Evolutionary conservation across 2,329 filamentous ascomycete genomes (phyloP).

Genomic region (Cladorrhinum sp.): DNA sequence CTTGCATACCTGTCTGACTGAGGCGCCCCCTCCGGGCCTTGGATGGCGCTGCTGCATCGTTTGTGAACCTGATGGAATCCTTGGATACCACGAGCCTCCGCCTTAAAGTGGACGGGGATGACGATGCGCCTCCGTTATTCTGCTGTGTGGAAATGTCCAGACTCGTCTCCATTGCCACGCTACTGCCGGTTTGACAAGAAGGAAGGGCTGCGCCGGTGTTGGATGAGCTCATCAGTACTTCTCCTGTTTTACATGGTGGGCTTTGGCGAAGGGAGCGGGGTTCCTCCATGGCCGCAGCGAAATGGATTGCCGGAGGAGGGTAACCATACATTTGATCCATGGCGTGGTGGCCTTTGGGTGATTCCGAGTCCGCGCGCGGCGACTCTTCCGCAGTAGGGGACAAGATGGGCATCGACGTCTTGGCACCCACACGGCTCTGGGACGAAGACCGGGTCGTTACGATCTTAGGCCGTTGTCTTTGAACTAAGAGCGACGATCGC

Average conservation of each 20-base stretch:
- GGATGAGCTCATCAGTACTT: conserved; percentile 1
- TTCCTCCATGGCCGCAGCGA: conserved; percentile 8
- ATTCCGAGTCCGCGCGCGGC: conserved; percentile 1
- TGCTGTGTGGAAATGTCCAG: background rate
- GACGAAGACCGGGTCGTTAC: conserved; percentile 17
- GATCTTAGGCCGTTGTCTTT: conserved; percentile 22
- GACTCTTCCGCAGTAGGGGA: conserved; percentile 27
- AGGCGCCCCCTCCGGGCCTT: background rate
- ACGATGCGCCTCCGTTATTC: background rate
- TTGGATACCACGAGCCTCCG: conserved; percentile 15
- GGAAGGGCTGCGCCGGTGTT: background rate
- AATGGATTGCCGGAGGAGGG: background rate
- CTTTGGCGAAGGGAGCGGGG: conserved; percentile 5
- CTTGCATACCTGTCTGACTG: background rate
- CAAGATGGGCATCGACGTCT: conserved; percentile 18
- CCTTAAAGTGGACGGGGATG: background rate
- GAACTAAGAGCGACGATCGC: conserved; percentile 17
- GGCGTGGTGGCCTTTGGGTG: background rate
- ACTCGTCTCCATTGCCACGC: background rate
- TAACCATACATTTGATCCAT: background rate
- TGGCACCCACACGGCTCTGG: conserved; percentile 4
- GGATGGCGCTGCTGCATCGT: background rate
- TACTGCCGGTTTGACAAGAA: background rate
- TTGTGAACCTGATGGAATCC: conserved; percentile 13
- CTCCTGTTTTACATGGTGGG: conserved; percentile 3